Conservation (phyloP, 1,139 yeast genomes). For the Suhomyces anneliseae region DNA sequence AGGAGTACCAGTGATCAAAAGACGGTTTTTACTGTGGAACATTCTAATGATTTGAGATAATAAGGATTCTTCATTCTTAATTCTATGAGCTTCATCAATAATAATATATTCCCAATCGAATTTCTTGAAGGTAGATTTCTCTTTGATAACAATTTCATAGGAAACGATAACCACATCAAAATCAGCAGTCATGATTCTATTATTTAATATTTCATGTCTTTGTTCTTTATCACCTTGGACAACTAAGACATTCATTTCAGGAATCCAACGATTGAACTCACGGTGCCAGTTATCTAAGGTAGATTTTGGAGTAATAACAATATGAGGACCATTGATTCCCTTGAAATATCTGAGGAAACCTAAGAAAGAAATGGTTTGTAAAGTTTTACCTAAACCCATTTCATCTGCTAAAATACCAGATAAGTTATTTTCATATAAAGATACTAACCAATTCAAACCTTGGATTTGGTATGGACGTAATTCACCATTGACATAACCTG, state of each 20-base stretch:
- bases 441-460: slow-evolving; percentile 89
- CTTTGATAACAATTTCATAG: slow-evolving; percentile 75
- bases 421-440: slow-evolving; percentile 77
- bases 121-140: slow-evolving; percentile 62
- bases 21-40: slow-evolving; percentile 68
- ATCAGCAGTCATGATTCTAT: slow-evolving; percentile 55
- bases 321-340: slow-evolving; percentile 67
- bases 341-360: slow-evolving; percentile 68
- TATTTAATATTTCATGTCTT: slow-evolving; percentile 53
- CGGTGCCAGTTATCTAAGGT: slow-evolving; percentile 80
- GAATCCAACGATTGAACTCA: slow-evolving; percentile 78
- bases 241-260: slow-evolving; percentile 66
- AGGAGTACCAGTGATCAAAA: slow-evolving; percentile 80
- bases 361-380: slow-evolving; percentile 85
- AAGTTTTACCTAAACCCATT: slow-evolving; percentile 96
- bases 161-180: slow-evolving; percentile 75
- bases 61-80: slow-evolving; percentile 74
- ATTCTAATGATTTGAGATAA: slow-evolving; percentile 73
- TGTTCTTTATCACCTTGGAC: slow-evolving; percentile 74
- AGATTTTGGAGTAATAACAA: slow-evolving; percentile 75
- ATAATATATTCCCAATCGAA: slow-evolving; percentile 74
- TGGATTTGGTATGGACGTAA: slow-evolving; percentile 85
- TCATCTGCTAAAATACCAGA: slow-evolving; percentile 96
- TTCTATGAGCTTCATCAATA: slow-evolving; percentile 81
- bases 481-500: slow-evolving; percentile 61